Evolutionary conservation across 306 rosid genomes (phyloP).

Genomic region (Prunus campanulata): DNA sequence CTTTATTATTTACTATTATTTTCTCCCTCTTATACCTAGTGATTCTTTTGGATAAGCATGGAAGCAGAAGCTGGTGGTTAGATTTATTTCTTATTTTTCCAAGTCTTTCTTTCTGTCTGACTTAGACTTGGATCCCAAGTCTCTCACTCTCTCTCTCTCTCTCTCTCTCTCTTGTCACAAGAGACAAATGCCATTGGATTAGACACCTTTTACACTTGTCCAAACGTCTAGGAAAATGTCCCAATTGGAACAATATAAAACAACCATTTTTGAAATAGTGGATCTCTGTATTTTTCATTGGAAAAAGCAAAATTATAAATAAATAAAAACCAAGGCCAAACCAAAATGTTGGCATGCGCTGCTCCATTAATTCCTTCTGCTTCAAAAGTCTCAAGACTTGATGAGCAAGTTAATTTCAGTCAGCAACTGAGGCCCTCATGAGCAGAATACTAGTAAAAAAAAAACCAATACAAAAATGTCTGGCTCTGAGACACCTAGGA

Average conservation of each 20-base stretch:
- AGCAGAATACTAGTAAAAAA: no score
- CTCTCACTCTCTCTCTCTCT: neutral
- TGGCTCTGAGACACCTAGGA: neutral
- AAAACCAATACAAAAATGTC: no score
- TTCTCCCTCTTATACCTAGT: no score
- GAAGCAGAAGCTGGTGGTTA: no score
- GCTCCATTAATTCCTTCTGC: neutral
- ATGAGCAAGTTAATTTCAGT: neutral
- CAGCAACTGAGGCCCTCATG: neutral
- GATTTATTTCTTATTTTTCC: neutral
- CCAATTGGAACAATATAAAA: neutral
- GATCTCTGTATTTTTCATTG: neutral
- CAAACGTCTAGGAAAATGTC: neutral
- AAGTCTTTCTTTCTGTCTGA: neutral
- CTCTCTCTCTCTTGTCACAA: neutral
- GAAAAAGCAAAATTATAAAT: no score
- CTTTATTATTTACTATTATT: no score
- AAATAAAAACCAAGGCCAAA: neutral
- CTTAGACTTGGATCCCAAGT: neutral
- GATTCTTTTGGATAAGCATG: no score
- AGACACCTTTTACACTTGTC: no score
- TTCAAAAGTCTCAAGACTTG: neutral
- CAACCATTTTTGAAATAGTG: neutral
- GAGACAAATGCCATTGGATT: neutral
- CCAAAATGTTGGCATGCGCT: neutral